Percentiles rank a stretch among this genome's conserved stretches.
phyloP scores from a whole-genome alignment of 805 yeast species.

The Pichia nakasei region DNA sequence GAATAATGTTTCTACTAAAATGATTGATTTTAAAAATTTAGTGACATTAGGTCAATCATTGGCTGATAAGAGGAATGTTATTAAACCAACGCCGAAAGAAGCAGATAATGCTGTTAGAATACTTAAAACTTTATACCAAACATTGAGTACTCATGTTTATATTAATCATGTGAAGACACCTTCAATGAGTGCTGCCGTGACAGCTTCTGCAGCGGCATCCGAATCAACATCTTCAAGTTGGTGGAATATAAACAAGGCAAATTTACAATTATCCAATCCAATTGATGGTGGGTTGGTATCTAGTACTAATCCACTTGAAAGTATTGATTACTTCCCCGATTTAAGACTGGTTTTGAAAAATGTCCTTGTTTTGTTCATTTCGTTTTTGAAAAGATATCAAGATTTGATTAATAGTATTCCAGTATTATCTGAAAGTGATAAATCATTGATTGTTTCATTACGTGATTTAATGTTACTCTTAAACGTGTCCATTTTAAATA shows the following conservation, averaged over 20 bases:
- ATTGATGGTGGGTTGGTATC: slow-evolving; percentile 4
- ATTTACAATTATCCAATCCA: not conserved
- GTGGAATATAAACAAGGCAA: slow-evolving; percentile 4
- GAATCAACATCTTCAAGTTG: not conserved
- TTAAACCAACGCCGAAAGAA: not conserved
- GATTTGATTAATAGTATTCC: not conserved
- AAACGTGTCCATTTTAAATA: slow-evolving; percentile 23
- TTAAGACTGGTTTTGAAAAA: slow-evolving; percentile 23
- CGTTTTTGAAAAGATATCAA: slow-evolving; percentile 15
- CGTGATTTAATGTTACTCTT: slow-evolving; percentile 18
- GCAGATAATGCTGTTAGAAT: not conserved
- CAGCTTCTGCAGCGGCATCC: slow-evolving; percentile 2
- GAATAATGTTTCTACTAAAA: slow-evolving; percentile 14
- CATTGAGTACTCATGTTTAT: slow-evolving; percentile 21
- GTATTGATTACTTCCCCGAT: slow-evolving; percentile 21
- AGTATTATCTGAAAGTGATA: not conserved
- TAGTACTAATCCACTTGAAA: slow-evolving; percentile 7
- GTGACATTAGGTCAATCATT: slow-evolving; percentile 21
- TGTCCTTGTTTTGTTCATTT: slow-evolving; percentile 19
- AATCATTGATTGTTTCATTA: slow-evolving; percentile 2
- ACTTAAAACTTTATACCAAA: slow-evolving; percentile 1
- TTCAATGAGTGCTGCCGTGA: slow-evolving; percentile 3
- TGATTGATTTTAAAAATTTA: slow-evolving; percentile 20
- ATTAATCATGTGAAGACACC: slow-evolving; percentile 17
- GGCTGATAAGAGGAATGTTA: slow-evolving; percentile 7